These are phyloP conservation scores for Nothopassalora personata DNA, from an alignment of 2,329 filamentous ascomycete genomes.

Conservation along the genomic window DNA sequence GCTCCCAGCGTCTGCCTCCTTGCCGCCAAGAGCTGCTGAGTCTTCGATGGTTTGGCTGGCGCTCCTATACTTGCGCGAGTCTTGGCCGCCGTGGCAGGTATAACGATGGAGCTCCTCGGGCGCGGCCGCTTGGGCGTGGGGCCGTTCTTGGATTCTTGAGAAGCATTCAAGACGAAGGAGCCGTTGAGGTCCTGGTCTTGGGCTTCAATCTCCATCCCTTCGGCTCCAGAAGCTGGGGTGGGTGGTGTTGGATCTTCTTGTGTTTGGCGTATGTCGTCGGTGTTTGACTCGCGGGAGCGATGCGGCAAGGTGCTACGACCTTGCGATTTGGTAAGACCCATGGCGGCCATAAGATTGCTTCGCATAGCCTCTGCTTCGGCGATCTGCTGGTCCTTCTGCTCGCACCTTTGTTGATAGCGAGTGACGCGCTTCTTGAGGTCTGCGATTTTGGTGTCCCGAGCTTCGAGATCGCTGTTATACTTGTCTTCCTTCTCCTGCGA, in stretches of 20 bases:
- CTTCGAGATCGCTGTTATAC: slow-evolving; percentile 7
- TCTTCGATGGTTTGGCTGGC: slow-evolving; percentile 1
- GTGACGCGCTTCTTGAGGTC: slow-evolving; percentile 27
- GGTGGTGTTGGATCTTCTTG: slow-evolving; percentile 13
- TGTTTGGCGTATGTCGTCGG: slow-evolving; percentile 5
- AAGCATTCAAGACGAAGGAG: slow-evolving; percentile 26
- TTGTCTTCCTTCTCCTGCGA: slow-evolving; percentile 1
- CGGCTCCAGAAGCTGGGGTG: slow-evolving; percentile 8
- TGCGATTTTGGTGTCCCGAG: slow-evolving; percentile 14
- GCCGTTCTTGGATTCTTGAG: slow-evolving; percentile 26
- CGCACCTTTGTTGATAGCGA: slow-evolving; percentile 29
- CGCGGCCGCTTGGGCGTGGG: slow-evolving; percentile 39
- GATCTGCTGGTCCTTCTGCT: slow-evolving; percentile 34
- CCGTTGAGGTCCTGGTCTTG: slow-evolving; percentile 13
- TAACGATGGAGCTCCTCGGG: slow-evolving; percentile 12
- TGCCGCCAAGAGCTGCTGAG: slow-evolving; percentile 1
- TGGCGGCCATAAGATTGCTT: slow-evolving; percentile 34
- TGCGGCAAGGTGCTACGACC: slow-evolving; percentile 13
- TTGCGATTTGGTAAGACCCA: slow-evolving; percentile 27
- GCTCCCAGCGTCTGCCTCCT: slow-evolving; percentile 25
- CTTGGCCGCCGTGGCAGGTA: slow-evolving; percentile 21
- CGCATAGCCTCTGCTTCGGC: slow-evolving; percentile 36
- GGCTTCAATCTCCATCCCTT: slow-evolving; percentile 14
- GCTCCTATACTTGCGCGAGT: slow-evolving; percentile 21
- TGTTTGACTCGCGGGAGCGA: slow-evolving; percentile 16